Percentiles rank a stretch among this genome's conserved stretches.
Evolutionary conservation across 208 protist genomes (phyloP).

Genomic region (Acanthamoeba healyi): DNA sequence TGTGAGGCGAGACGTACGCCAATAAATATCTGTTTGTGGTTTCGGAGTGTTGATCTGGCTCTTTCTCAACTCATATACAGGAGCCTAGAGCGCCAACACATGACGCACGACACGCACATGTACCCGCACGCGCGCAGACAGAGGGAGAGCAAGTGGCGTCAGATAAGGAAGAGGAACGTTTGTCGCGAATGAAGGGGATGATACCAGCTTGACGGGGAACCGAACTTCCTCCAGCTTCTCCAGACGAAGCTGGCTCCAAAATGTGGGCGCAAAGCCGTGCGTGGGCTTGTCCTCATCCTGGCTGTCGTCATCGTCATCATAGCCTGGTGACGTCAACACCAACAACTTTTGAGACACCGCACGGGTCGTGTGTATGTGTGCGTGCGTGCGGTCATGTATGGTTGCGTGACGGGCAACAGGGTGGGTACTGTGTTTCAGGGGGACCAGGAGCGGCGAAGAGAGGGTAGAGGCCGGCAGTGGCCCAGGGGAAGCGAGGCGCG

Average conservation of each 20-base stretch:
- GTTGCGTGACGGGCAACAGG: too few relatives aligned
- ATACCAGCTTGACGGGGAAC: conserved; percentile 38
- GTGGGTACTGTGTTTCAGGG: neutral
- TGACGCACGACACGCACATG: neutral
- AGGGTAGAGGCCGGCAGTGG: conserved; percentile 12
- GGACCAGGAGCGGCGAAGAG: conserved; percentile 8
- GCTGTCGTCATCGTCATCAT: neutral
- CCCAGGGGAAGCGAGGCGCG: neutral
- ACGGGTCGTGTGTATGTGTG: neutral
- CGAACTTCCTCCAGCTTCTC: neutral
- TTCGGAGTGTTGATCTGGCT: neutral
- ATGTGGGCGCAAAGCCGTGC: conserved; percentile 13
- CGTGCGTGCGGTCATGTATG: too few relatives aligned
- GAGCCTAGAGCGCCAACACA: neutral
- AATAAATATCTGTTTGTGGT: conserved; percentile 35
- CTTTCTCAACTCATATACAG: conserved; percentile 32
- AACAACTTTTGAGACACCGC: neutral
- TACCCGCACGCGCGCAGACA: neutral
- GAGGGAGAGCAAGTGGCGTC: too few relatives aligned
- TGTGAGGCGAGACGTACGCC: neutral
- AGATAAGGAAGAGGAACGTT: neutral
- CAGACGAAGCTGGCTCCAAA: conserved; percentile 52
- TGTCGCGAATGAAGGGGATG: neutral
- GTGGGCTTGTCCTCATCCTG: conserved; percentile 8
- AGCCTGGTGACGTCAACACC: neutral